Conservation (phyloP, 228 moss, liverwort and hornwort genomes). For the Sphagnum magellanicum region DNA sequence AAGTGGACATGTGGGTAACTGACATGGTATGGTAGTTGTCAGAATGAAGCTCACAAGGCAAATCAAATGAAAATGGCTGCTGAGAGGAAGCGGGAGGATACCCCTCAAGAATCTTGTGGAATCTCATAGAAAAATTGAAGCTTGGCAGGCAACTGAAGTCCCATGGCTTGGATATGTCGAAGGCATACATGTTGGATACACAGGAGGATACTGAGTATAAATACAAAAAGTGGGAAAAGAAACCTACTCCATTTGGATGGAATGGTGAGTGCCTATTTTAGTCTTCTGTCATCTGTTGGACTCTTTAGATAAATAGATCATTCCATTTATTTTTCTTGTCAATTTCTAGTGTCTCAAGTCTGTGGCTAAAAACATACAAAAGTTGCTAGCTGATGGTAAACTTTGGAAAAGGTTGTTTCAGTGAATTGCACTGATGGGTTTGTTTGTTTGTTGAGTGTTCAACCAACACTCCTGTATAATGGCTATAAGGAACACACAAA, state of each 20-base stretch:
- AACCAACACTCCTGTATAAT: constrained; percentile 92
- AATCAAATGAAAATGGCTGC: constrained; percentile 84
- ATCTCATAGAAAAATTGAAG: constrained; percentile 86
- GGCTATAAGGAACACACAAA: constrained; percentile 84
- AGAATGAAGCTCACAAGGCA: constrained; percentile 90
- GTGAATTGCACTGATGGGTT: neutral
- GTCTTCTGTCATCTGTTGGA: neutral
- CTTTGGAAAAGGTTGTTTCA: no score
- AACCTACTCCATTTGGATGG: constrained; percentile 97
- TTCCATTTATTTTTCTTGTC: no score
- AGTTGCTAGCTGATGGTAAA: no score
- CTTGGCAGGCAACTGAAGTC: constrained; percentile 84
- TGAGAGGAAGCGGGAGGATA: constrained; percentile 88
- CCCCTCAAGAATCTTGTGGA: constrained; percentile 87
- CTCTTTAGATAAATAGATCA: no score
- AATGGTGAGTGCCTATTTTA: constrained; percentile 44
- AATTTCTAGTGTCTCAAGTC: no score
- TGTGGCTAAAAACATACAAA: no score
- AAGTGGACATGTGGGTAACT: no score
- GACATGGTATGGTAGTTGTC: neutral
- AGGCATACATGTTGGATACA: constrained; percentile 93
- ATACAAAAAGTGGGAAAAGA: constrained; percentile 96
- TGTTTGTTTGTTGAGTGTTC: constrained; percentile 49
- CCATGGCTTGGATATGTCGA: constrained; percentile 87
- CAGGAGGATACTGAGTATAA: constrained; percentile 82